A percentile compares a stretch with the other conserved stretches of the same genome.
Conservation (phyloP, 2,329 filamentous ascomycete genomes). For the Cladophialophora yegresii region DNA sequence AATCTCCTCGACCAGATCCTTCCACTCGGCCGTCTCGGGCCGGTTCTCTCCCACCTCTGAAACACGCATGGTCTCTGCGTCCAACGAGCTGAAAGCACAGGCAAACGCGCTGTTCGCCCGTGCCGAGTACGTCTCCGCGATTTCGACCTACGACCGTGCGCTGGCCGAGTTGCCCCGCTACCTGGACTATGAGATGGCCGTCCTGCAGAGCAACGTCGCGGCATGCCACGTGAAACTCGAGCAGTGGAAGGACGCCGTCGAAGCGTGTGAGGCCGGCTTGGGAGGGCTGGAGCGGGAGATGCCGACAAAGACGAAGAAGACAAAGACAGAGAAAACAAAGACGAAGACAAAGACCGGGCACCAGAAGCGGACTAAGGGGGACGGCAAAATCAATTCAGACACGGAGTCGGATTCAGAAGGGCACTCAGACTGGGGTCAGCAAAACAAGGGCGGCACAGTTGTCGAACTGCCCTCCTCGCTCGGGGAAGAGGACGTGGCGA, state of each 20-base stretch:
- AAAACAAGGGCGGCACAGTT: constrained; percentile 44
- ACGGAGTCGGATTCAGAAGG: constrained; percentile 31
- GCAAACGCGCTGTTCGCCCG: constrained; percentile 79
- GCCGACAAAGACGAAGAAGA: constrained; percentile 41
- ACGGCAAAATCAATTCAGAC: constrained; percentile 23
- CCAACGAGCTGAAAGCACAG: constrained; percentile 69
- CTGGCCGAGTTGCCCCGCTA: constrained; percentile 77
- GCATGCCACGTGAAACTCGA: constrained; percentile 83
- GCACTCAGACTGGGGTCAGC: constrained; percentile 9
- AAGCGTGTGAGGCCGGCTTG: constrained; percentile 70
- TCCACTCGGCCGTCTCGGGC: constrained; percentile 36
- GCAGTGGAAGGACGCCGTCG: constrained; percentile 81
- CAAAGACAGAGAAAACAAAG: constrained; percentile 39
- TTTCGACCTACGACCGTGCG: constrained; percentile 80
- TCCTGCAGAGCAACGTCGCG: constrained; percentile 83
- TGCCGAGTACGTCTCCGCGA: constrained; percentile 72
- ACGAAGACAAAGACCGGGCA: neutral
- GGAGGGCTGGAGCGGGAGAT: constrained; percentile 69
- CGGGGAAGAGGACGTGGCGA: constrained; percentile 44
- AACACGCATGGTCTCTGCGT: constrained; percentile 67
- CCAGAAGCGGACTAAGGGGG: constrained; percentile 12
- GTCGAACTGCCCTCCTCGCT: constrained; percentile 54
- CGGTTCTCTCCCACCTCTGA: constrained; percentile 53
- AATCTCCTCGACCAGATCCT: constrained; percentile 25
- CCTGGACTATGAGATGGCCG: constrained; percentile 82